Evolutionary conservation across 2,329 filamentous ascomycete species (phyloP), one percentile per base, ranked within the genome.

Genomic region (Penicillium oxalicum): DNA sequence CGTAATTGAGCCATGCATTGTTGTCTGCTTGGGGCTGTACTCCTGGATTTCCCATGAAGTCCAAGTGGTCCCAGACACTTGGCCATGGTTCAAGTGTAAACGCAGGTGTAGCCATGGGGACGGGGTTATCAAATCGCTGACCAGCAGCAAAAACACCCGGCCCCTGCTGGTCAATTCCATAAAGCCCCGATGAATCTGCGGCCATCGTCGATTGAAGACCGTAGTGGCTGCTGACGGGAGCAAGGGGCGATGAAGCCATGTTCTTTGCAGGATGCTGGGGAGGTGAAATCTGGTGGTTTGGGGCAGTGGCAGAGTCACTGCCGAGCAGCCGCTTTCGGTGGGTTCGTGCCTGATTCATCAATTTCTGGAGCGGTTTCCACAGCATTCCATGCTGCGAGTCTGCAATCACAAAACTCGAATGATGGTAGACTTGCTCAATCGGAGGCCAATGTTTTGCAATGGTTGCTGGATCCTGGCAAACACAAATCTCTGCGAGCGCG

Each of bases 401-500:
- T 4, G 60, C 62, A 13, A 66, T 52, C 3, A 61, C 13, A 8
- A 49, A 32, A 8, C 60, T 55, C n/a, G 59, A 55, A 9, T 52
- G 51, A 5, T 60, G 52, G 36, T 58, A 64, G 3, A 55, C 51
- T n/a, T 55, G 45, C 4, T 62, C 57, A 18, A 65, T 51, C 1
- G 60, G 46, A 1, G 53, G 48, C 62, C 62, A 65, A 45, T 59
- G 62, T 18, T 46, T 56, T 24, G 43, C 45, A 40, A 59, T 47
- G 7, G 42, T 44, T 13, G 33, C 47, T 49, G 47, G 63, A 51
- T 58, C 58, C 25, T 59, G 51, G 44, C 63, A 67, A 32, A 60
- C 60, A 28, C 61, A 67, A 9, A 67, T 54, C 37, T 67, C 62
- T 9, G 63, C 60, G 18, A 66, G 50, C 13, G 63, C 64, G 9